phyloP scores from a whole-genome alignment of 305 asterid genomes.

The Caryopteris hybrid region DNA sequence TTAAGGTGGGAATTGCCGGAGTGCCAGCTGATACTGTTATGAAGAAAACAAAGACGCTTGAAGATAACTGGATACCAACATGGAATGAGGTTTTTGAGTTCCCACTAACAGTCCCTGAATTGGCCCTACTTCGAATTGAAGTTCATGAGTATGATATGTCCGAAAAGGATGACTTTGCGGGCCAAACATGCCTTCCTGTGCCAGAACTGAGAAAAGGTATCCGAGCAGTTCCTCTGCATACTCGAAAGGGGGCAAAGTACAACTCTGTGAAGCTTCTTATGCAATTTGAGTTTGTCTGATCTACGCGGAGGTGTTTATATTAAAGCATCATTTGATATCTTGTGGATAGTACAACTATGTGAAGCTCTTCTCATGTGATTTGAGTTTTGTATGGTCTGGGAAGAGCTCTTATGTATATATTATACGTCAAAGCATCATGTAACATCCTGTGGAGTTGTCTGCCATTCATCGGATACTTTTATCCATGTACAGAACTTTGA shows the following conservation, averaged over 20 bases:
- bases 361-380: no score
- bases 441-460: no score
- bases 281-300: constrained; percentile 65
- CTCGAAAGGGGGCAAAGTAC: constrained; percentile 54
- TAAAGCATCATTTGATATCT: not conserved
- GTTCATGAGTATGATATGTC: constrained; percentile 82
- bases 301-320: not conserved
- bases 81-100: constrained; percentile 81
- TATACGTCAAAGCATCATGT: no score
- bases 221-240: constrained; percentile 71
- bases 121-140: constrained; percentile 76
- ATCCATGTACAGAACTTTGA: no score
- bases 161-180: constrained; percentile 85
- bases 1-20: constrained; percentile 85
- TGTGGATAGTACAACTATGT: not conserved
- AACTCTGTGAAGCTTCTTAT: constrained; percentile 65
- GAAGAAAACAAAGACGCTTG: constrained; percentile 63
- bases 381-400: no score
- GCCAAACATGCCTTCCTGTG: constrained; percentile 78
- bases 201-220: constrained; percentile 71
- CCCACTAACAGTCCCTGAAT: constrained; percentile 75
- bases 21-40: constrained; percentile 57
- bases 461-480: no score
- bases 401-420: no score
- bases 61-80: constrained; percentile 81